Conservation (phyloP, 345 rosid species). For the Dipteronia sinensis region DNA sequence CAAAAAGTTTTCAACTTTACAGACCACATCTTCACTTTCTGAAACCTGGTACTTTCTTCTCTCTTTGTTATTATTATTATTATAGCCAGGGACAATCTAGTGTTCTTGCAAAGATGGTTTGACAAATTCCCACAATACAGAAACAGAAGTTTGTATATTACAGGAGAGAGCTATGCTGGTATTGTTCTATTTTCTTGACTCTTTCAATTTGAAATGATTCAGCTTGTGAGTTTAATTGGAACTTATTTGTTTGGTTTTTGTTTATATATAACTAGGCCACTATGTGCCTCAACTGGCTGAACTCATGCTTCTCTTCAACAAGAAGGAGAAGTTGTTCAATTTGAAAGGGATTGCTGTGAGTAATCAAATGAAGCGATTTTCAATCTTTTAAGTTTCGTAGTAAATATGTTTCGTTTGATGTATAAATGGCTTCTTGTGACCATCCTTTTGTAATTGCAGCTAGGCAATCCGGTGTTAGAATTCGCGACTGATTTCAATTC, state of each 20-base stretch:
- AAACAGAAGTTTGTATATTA: slow-evolving; percentile 83
- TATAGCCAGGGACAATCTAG: slow-evolving; percentile 88
- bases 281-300: slow-evolving; percentile 92
- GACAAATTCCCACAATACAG: slow-evolving; percentile 83
- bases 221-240: neutral
- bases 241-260: slow-evolving; percentile 12
- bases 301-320: slow-evolving; percentile 80
- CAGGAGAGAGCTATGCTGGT: slow-evolving; percentile 99
- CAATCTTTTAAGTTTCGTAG: neutral
- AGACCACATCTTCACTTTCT: slow-evolving; percentile 23
- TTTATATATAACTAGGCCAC: slow-evolving; percentile 54
- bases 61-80: slow-evolving; percentile 30
- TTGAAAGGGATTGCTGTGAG: slow-evolving; percentile 94
- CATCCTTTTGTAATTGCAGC: slow-evolving; percentile 37
- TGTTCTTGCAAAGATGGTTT: slow-evolving; percentile 89
- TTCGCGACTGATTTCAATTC: slow-evolving; percentile 90
- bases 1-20: slow-evolving; percentile 30
- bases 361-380: neutral
- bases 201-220: slow-evolving; percentile 1
- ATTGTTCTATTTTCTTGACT: neutral
- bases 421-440: neutral
- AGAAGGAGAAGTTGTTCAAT: slow-evolving; percentile 70
- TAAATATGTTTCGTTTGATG: neutral
- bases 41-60: slow-evolving; percentile 34
- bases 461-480: slow-evolving; percentile 93